Evolutionary conservation across 805 yeast genomes (phyloP), one percentile per base, ranked within the genome.

Genomic region (Candida peoriensis): DNA sequence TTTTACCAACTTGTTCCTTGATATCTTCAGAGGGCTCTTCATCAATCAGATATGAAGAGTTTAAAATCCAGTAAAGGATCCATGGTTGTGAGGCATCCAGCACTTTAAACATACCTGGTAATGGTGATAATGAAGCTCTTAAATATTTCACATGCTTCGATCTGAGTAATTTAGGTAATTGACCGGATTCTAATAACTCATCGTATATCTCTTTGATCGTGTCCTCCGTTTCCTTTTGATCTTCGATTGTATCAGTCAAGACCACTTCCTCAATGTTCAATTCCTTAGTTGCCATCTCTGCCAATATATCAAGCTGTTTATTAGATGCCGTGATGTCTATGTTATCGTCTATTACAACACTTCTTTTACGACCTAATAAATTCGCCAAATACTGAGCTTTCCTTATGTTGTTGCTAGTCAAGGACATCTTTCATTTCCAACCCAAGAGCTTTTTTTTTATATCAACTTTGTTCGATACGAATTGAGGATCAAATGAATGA

Each of bases 71-170:
- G 54, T 83, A 90, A 2, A 84, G 39, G 50, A 90, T 61, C 97
- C 97, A 93, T 0, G 95, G 78, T 41, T 81, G 88, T n/a, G 93
- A 83, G 0, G 97, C 93, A 57, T 90, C 97, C 30, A 86, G 64
- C 0, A 70, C 70, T 4, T 56, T 37, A 37, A 54, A 45, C 37
- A 40, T 28, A 15, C 37, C 26, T 2, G 57, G 57, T 6, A 53
- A 24, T 6, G 30, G 35, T 4, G 50, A 48, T n/a, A 50, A 24
- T 0, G 52, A 45, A 41, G 38, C 33, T 13, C 32, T 41, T 9
- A 47, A 24, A 20, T 41, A 54, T 15, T 28, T 33, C 11, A 42
- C 11, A 28, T 54, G 58, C 19, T 39, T 44, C 20, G 28, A 30
- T 11, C 28, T 44, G 8, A 23, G 20, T 4, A 53, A 31, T 11